Evolutionary conservation across 2,329 filamentous ascomycete genomes (phyloP).

Genomic region (Pseudogymnoascus sp.): DNA sequence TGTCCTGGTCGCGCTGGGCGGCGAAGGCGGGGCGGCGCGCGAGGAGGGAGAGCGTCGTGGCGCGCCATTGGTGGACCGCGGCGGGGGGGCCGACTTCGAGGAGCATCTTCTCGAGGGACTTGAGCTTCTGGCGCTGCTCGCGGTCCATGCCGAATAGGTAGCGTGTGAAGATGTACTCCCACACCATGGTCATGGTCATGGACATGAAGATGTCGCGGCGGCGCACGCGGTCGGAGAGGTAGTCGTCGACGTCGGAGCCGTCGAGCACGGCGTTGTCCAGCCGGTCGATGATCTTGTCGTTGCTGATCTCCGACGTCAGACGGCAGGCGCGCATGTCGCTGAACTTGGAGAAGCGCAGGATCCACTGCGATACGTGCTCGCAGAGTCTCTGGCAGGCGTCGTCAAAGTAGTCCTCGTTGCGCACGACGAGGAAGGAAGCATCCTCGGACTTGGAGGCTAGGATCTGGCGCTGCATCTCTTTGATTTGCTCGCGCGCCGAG

Average conservation of each 20-base stretch:
- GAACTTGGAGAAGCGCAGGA: conserved; percentile 94
- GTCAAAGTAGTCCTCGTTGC: conserved; percentile 93
- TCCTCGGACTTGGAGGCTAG: conserved; percentile 54
- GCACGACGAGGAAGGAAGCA: conserved; percentile 66
- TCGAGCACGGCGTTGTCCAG: conserved; percentile 93
- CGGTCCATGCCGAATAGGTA: conserved; percentile 98
- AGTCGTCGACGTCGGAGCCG: conserved; percentile 83
- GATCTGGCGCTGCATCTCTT: conserved; percentile 51
- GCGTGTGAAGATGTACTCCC: conserved; percentile 96
- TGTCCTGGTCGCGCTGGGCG: conserved; percentile 78
- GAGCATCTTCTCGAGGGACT: conserved; percentile 86
- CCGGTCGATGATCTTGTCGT: conserved; percentile 88
- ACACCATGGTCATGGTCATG: conserved; percentile 98
- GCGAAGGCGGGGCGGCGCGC: conserved; percentile 74
- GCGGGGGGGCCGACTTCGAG: conserved; percentile 77
- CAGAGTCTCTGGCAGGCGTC: conserved; percentile 89
- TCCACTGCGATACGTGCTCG: conserved; percentile 95
- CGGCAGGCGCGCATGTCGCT: conserved; percentile 87
- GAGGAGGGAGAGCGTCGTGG: conserved; percentile 85
- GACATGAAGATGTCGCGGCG: conserved; percentile 97
- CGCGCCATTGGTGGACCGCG: conserved; percentile 96
- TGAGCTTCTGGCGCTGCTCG: conserved; percentile 95
- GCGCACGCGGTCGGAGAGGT: conserved; percentile 79
- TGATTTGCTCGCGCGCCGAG: conserved; percentile 57
- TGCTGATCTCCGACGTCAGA: conserved; percentile 72